Conservation (phyloP, 352 stramenopile genomes). For the Hyaloperonospora brassicae region DNA sequence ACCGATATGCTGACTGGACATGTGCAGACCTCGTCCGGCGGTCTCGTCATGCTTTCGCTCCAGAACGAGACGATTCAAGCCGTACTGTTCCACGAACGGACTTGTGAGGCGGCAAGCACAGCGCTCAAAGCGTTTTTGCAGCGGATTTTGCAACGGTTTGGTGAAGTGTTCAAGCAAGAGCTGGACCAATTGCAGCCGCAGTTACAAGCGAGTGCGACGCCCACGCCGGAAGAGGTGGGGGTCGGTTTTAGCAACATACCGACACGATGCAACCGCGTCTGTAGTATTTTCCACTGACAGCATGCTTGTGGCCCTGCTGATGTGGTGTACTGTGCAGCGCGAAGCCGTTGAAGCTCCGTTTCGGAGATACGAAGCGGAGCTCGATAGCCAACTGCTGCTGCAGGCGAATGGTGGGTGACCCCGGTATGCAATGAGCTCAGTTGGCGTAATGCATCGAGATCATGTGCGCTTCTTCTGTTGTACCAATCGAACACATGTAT, state of each 20-base stretch:
- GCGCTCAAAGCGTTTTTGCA: slow-evolving; percentile 55
- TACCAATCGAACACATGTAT: slow-evolving; percentile 5
- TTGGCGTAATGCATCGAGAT: not conserved
- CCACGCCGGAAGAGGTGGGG: slow-evolving; percentile 26
- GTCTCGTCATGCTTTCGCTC: slow-evolving; percentile 70
- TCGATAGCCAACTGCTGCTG: slow-evolving; percentile 24
- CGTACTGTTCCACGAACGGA: slow-evolving; percentile 75
- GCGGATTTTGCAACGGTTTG: slow-evolving; percentile 42
- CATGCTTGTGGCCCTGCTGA: not conserved
- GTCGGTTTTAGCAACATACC: not conserved
- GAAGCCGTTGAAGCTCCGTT: slow-evolving; percentile 30
- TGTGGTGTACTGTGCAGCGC: slow-evolving; percentile 16
- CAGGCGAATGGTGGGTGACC: slow-evolving; percentile 13
- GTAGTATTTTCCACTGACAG: slow-evolving; percentile 1
- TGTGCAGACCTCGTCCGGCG: slow-evolving; percentile 28
- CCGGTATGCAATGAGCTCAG: slow-evolving; percentile 16
- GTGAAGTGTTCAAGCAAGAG: slow-evolving; percentile 33
- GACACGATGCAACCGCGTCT: not conserved
- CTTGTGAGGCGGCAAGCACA: slow-evolving; percentile 34
- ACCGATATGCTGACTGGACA: not conserved
- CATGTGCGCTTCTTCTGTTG: slow-evolving; percentile 9
- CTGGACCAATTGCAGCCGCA: slow-evolving; percentile 38
- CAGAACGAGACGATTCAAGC: slow-evolving; percentile 51
- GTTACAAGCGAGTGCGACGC: slow-evolving; percentile 36
- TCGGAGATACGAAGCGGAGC: slow-evolving; percentile 24